These are phyloP conservation scores for Trametes sanguinea DNA, from an alignment of 768 basidiomycete genomes.

Conservation along the genomic window DNA sequence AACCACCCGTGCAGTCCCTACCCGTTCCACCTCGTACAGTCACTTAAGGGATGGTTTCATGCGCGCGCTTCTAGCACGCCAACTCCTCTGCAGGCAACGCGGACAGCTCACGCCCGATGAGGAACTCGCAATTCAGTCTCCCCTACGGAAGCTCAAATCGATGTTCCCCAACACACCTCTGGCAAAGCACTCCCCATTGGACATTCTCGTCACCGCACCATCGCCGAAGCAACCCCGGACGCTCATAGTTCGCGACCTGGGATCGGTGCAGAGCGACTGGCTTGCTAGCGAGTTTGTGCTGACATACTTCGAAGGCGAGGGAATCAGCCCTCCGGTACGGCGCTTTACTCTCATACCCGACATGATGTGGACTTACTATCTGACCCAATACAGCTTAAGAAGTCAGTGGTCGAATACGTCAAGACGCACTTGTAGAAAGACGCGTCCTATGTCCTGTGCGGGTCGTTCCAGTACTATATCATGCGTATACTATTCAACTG, in stretches of 20 bases:
- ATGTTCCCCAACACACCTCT: slow-evolving; percentile 74
- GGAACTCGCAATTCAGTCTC: slow-evolving; percentile 56
- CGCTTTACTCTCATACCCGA: slow-evolving; percentile 29
- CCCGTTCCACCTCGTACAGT: slow-evolving; percentile 71
- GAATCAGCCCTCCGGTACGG: slow-evolving; percentile 67
- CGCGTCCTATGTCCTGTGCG: too few relatives aligned
- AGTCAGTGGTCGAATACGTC: slow-evolving; percentile 45
- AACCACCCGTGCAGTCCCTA: slow-evolving; percentile 57
- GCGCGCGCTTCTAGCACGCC: slow-evolving; percentile 65
- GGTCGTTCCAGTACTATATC: too few relatives aligned
- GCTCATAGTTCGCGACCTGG: slow-evolving; percentile 71
- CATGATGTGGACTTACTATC: background rate
- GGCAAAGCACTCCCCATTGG: slow-evolving; percentile 65
- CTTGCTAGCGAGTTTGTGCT: slow-evolving; percentile 71
- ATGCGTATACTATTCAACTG: too few relatives aligned
- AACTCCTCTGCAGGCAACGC: slow-evolving; percentile 52
- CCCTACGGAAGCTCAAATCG: slow-evolving; percentile 71
- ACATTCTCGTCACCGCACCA: slow-evolving; percentile 67
- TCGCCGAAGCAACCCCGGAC: slow-evolving; percentile 50
- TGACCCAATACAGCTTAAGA: slow-evolving; percentile 46
- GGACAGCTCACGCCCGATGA: slow-evolving; percentile 60
- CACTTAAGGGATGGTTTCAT: slow-evolving; percentile 86
- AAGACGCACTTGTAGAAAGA: slow-evolving; percentile 5
- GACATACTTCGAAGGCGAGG: slow-evolving; percentile 72
- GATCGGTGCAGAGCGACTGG: slow-evolving; percentile 72